phyloP scores from a whole-genome alignment of 2,329 filamentous ascomycete genomes.

The Calonectria henricotiae region DNA sequence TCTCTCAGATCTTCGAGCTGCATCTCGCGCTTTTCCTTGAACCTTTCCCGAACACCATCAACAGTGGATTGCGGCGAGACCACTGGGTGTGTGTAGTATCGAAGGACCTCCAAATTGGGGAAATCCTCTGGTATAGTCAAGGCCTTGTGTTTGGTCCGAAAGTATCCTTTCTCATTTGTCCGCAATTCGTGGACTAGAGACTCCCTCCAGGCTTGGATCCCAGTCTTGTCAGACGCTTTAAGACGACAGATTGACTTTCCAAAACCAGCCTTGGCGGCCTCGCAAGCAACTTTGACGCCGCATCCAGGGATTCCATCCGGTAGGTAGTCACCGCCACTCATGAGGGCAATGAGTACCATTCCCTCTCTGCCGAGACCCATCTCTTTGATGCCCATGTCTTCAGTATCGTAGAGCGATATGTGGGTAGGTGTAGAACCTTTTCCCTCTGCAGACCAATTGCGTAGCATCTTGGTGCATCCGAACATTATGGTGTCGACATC shows the following conservation, averaged over 20 bases:
- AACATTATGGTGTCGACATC: slow-evolving; percentile 99
- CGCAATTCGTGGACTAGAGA: slow-evolving; percentile 82
- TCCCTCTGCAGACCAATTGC: slow-evolving; percentile 87
- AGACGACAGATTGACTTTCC: slow-evolving; percentile 82
- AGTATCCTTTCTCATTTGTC: slow-evolving; percentile 88
- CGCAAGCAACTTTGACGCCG: slow-evolving; percentile 89
- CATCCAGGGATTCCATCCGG: slow-evolving; percentile 91
- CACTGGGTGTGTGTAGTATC: slow-evolving; percentile 90
- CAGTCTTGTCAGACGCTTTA: slow-evolving; percentile 71
- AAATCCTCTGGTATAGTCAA: slow-evolving; percentile 86
- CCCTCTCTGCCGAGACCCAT: slow-evolving; percentile 84
- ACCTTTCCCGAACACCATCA: slow-evolving; percentile 49
- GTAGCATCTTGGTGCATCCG: slow-evolving; percentile 83
- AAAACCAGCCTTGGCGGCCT: slow-evolving; percentile 91
- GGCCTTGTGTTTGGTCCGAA: slow-evolving; percentile 82
- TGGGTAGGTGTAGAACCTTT: slow-evolving; percentile 82
- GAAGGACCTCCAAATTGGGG: slow-evolving; percentile 83
- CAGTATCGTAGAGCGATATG: slow-evolving; percentile 84
- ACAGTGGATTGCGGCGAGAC: slow-evolving; percentile 77
- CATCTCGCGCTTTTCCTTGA: slow-evolving; percentile 49
- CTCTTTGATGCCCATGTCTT: slow-evolving; percentile 65
- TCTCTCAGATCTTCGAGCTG: slow-evolving; percentile 73
- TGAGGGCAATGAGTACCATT: slow-evolving; percentile 93
- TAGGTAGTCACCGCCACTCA: slow-evolving; percentile 96
- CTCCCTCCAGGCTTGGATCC: slow-evolving; percentile 80